Percentiles rank a stretch among this genome's conserved stretches.
phyloP scores from a whole-genome alignment of 176 grass and related monocot genomes.

The Musa schizocarpa region DNA sequence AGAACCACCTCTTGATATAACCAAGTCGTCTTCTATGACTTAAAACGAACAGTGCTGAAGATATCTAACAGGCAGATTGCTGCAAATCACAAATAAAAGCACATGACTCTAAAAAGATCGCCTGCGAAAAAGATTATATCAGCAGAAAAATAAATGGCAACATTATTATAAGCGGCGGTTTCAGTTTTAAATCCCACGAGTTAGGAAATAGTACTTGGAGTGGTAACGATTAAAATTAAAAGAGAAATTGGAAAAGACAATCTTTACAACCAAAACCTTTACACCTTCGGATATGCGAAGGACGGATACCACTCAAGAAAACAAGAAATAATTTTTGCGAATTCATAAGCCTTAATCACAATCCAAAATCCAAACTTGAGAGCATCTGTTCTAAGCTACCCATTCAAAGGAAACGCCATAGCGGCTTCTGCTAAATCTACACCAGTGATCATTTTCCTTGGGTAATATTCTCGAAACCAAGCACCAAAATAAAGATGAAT shows the following conservation, averaged over 20 bases:
- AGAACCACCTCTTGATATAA: no score
- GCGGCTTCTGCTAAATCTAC: neutral
- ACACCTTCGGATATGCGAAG: no score
- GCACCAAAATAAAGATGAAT: neutral
- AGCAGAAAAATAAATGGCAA: neutral
- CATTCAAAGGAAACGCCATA: neutral
- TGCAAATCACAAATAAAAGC: no score
- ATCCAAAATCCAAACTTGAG: neutral
- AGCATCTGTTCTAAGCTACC: neutral
- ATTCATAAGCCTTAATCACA: neutral
- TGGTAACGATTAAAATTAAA: neutral
- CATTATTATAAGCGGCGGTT: neutral
- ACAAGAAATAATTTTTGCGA: neutral
- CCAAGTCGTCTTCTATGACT: no score
- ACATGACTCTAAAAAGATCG: neutral
- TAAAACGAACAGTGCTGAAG: no score
- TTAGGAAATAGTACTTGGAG: neutral
- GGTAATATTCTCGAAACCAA: neutral
- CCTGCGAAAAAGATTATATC: neutral
- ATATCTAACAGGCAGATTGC: no score
- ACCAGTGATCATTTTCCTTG: neutral
- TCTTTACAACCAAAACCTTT: neutral
- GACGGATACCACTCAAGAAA: neutral
- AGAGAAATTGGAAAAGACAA: neutral
- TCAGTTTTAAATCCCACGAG: neutral